A percentile compares a stretch with the other conserved stretches of the same genome.
Evolutionary conservation across 225 moss, liverwort and hornwort genomes (phyloP).

Genomic region (Neckera pumila): DNA sequence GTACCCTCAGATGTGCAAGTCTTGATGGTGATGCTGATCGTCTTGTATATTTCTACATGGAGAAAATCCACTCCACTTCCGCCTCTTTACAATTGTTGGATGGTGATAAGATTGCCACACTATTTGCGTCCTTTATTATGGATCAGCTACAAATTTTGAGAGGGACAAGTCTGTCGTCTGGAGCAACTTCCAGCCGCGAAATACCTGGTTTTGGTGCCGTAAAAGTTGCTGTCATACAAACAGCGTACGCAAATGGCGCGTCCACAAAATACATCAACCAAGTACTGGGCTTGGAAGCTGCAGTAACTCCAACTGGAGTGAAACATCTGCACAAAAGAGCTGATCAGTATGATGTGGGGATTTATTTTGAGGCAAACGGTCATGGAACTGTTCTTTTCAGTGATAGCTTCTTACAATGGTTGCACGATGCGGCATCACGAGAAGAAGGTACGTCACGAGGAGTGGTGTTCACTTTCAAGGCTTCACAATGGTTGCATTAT

Average conservation of each 20-base stretch:
- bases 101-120: constrained; percentile 85
- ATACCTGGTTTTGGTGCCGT: constrained; percentile 61
- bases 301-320: constrained; percentile 78
- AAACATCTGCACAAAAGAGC: constrained; percentile 86
- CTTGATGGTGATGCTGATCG: constrained; percentile 98
- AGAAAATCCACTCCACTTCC: neutral
- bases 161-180: constrained; percentile 1
- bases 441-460: constrained; percentile 12
- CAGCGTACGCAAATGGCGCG: constrained; percentile 96
- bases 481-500: neutral
- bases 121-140: constrained; percentile 72
- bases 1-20: constrained; percentile 65
- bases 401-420: constrained; percentile 59
- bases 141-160: constrained; percentile 56
- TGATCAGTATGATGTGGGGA: constrained; percentile 69
- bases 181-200: neutral
- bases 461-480: neutral
- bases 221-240: constrained; percentile 76
- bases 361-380: constrained; percentile 98
- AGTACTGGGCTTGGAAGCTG: constrained; percentile 64
- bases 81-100: constrained; percentile 59
- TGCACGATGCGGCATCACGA: constrained; percentile 22
- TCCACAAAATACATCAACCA: constrained; percentile 68
- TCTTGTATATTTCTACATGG: constrained; percentile 80
- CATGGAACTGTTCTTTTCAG: constrained; percentile 92